Percentiles rank a stretch among this genome's conserved stretches.
phyloP scores from a whole-genome alignment of 495 filamentous ascomycete species.

The Penicillium turbatum region DNA sequence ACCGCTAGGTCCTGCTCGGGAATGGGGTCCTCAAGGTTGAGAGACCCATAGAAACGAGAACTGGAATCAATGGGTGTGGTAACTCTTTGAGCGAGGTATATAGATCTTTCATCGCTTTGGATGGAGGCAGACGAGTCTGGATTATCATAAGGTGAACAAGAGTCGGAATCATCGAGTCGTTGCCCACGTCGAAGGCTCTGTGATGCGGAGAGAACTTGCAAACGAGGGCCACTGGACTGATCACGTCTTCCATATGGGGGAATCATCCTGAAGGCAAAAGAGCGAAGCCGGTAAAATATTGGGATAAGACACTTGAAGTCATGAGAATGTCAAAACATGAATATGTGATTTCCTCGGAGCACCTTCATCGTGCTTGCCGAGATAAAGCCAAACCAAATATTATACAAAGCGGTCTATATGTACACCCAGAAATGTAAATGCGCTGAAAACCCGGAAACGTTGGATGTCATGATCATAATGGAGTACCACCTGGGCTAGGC shows the following conservation, averaged over 20 bases:
- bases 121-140: conserved; percentile 33
- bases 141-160: conserved; percentile 12
- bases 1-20: conserved; percentile 29
- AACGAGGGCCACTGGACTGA: conserved; percentile 3
- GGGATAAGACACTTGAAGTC: background rate
- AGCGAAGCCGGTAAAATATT: background rate
- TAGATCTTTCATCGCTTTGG: conserved; percentile 39
- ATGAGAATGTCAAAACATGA: background rate
- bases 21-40: conserved; percentile 11
- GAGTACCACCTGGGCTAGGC: conserved; percentile 46
- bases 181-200: conserved; percentile 6
- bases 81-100: conserved; percentile 40
- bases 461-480: conserved; percentile 38
- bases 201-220: conserved; percentile 8
- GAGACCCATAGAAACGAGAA: conserved; percentile 3
- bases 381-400: conserved; percentile 15
- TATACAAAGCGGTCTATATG: conserved; percentile 23
- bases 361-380: conserved; percentile 23
- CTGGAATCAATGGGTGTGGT: conserved; percentile 20
- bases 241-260: background rate
- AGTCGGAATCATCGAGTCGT: conserved; percentile 13
- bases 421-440: conserved; percentile 17
- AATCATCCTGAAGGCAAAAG: conserved; percentile 12
- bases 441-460: conserved; percentile 12
- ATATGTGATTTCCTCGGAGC: background rate